phyloP scores from a whole-genome alignment of 75 land plant genomes.

The Sequoiadendron giganteum region DNA sequence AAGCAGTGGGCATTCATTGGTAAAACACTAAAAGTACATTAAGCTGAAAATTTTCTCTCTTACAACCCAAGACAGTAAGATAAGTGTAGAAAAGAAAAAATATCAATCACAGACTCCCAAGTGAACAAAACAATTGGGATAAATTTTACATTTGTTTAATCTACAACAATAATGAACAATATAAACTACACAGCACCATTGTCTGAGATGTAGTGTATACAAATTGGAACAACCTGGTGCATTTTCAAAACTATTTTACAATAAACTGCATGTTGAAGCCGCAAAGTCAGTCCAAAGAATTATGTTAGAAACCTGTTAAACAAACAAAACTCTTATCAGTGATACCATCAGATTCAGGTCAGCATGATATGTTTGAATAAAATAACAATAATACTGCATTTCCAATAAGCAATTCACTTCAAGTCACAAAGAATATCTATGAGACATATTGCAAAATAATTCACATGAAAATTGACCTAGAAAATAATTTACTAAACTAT shows the following conservation, averaged over 20 bases:
- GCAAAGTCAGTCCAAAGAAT: conserved; percentile 9
- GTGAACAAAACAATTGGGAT: not conserved
- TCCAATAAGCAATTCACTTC: not conserved
- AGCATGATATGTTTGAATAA: not conserved
- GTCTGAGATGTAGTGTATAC: not conserved
- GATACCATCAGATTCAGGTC: not conserved
- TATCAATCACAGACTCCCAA: not conserved
- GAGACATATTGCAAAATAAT: not conserved
- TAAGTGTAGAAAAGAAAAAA: not conserved
- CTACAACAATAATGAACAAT: conserved; percentile 1
- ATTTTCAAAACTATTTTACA: conserved; percentile 5
- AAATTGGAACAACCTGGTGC: conserved; percentile 3
- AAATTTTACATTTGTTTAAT: not conserved
- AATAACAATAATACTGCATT: not conserved
- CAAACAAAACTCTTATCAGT: not conserved
- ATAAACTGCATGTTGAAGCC: not conserved
- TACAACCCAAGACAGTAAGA: conserved; percentile 1
- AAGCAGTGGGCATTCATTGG: not conserved
- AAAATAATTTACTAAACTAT: not conserved
- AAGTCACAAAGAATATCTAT: not conserved
- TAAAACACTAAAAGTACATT: not conserved
- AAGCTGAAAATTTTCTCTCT: not conserved
- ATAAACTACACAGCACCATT: conserved; percentile 2
- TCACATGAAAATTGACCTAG: not conserved
- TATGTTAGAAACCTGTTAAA: conserved; percentile 9